Conservation (phyloP, 139 green algal genomes). For the Chlamydomonas sphaeroides region DNA sequence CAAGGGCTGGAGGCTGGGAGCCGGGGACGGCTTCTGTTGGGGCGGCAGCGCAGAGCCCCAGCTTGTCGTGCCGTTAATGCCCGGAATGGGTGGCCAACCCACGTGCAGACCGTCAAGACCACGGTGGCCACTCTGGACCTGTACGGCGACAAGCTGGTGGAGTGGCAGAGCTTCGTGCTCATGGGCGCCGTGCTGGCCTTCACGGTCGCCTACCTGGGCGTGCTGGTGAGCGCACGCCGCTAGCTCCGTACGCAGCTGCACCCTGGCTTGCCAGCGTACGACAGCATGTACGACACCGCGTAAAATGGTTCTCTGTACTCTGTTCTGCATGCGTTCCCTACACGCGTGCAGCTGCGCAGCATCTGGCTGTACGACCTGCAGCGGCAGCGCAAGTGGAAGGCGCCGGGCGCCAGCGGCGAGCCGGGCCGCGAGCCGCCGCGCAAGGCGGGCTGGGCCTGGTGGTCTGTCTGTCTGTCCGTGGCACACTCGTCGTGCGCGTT, state of each 20-base stretch:
- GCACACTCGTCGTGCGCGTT: not conserved
- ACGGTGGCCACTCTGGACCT: slow-evolving; percentile 1
- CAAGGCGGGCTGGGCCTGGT: slow-evolving; percentile 1
- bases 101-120: not conserved
- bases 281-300: too few relatives aligned
- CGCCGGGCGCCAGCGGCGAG: not conserved
- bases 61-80: too few relatives aligned
- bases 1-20: not conserved
- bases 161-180: not conserved
- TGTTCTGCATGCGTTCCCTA: too few relatives aligned
- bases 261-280: too few relatives aligned
- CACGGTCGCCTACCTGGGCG: not conserved
- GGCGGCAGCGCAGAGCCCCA: too few relatives aligned
- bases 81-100: too few relatives aligned
- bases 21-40: too few relatives aligned
- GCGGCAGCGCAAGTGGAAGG: not conserved
- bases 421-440: not conserved
- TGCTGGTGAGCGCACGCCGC: not conserved
- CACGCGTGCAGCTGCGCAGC: not conserved
- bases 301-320: too few relatives aligned
- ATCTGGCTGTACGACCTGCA: slow-evolving; percentile 16
- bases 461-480: not conserved
- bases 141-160: not conserved
- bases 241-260: too few relatives aligned
- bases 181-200: not conserved